phyloP scores from a whole-genome alignment of 2,329 filamentous ascomycete species.

The Ambrosiella cleistominuta region DNA sequence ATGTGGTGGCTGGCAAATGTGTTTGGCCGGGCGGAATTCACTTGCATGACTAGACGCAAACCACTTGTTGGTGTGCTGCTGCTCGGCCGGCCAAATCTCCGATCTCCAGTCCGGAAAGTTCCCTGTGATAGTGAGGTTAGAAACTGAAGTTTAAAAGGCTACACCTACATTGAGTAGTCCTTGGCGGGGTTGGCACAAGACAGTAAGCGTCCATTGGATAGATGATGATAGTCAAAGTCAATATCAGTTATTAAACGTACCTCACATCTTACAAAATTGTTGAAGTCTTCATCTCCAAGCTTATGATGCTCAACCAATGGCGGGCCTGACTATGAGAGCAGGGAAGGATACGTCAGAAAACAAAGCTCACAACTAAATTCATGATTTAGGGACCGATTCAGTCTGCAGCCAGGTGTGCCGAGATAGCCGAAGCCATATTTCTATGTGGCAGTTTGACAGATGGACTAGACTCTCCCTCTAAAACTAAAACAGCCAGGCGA shows the following conservation, averaged over 20 bases:
- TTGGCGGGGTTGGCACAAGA: too few relatives aligned
- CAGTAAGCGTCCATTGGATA: too few relatives aligned
- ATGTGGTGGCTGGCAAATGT: slow-evolving; percentile 40
- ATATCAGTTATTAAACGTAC: slow-evolving; percentile 21
- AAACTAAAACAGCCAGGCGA: too few relatives aligned
- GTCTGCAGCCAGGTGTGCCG: background rate
- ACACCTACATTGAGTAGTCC: background rate
- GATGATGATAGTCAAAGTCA: background rate
- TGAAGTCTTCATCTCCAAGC: slow-evolving; percentile 28
- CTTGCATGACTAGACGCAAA: slow-evolving; percentile 39
- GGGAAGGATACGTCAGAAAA: slow-evolving; percentile 4
- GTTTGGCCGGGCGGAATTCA: slow-evolving; percentile 36
- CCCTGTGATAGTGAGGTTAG: slow-evolving; percentile 24
- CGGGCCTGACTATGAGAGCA: background rate
- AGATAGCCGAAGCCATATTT: background rate
- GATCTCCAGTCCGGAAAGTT: slow-evolving; percentile 28
- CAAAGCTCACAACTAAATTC: background rate
- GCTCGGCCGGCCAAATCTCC: slow-evolving; percentile 14
- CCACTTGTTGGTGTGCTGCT: slow-evolving; percentile 30
- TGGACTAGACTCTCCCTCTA: too few relatives aligned
- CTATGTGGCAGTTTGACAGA: too few relatives aligned
- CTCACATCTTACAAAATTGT: slow-evolving; percentile 34
- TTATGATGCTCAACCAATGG: slow-evolving; percentile 13
- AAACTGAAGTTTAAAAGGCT: background rate
- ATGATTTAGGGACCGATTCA: background rate